Evolutionary conservation across 768 basidiomycete species (phyloP), one percentile per base, ranked within the genome.

Genomic region (Strobilomyces dryophilus): DNA sequence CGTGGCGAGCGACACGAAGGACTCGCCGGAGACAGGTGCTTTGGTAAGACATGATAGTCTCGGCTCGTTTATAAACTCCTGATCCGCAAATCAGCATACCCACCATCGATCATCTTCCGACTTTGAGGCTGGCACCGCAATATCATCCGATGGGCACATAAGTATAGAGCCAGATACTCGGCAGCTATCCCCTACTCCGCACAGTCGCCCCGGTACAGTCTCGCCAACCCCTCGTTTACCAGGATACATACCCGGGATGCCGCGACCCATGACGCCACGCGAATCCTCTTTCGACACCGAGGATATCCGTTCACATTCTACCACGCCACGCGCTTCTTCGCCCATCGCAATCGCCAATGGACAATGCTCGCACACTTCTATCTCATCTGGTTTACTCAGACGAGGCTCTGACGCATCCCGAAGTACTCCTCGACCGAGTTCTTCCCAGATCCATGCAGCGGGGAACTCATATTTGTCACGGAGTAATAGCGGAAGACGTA

Each of bases 191-290:
- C 85, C 86, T 40, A 73, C 83, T 21, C 84, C 84, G 26, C 74
- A 70, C 43, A 70, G 71, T 54, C 71, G 81, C 43, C 79, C 81
- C 41, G 80, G 74, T 4, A 71, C 74, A 14, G 67, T 69, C n/a
- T 80, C 79, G 29, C 79, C 79, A 31, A 70, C 71, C 0, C 76
- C 79, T 40, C 76, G 81, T 37, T 64, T 89, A 20, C 90, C 91
- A 50, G 91, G 91, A 14, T 93, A 93, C 69, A 83, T 91, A 52
- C 91, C 91, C 21, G 91, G 91, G 11, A 93, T 93, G 91, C 87
- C 88, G 20, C 76, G 91, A 39, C 91, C 91, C 17, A 91, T 92
- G 87, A 92, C 91, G 7, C 91, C 91, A n/a, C 84, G 83, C 51
- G 87, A 89, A 57, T 61, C 72, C 7, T 72, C 79, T 31, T 73